Base-by-base conservation (phyloP, 495 filamentous ascomycete genomes). In the Trichocladium uniseriatum region DNA sequence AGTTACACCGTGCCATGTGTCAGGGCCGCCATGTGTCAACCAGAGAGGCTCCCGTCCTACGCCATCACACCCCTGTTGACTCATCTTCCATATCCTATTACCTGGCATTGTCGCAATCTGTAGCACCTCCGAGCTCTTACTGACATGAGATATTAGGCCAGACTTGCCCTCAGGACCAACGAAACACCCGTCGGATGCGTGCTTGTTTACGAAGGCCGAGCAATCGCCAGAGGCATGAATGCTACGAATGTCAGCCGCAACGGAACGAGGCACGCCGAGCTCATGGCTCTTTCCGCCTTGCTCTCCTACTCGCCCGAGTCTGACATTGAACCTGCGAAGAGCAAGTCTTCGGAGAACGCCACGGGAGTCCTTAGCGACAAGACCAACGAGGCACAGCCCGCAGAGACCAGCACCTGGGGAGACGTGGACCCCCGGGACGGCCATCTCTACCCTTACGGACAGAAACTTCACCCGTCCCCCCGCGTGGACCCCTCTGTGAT, bases 121-220 rank as follows among this genome's bases (percentile, higher is more conserved):
- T 8, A 27, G 2, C 9, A 32, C 2, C 5, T 5, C 31, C 11
- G 7, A 10, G 10, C 13, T 32, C 10, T 14, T 45, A 21, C 48
- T 44, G 22, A 51, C 41, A 14, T 5, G 21, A 13, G 22, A 20
- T 39, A 37, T 24, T 39, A 94, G 84, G 89, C 87, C 37, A 79
- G 86, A 54, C 75, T 82, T 45, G 92, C 92, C 14, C 79, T 97
- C n/a, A 56, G 67, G 21, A 82, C 72, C 35, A 83, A 89, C 52
- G 92, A 98, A 70, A 95, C 94, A 2, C 94, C 92, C 6, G 94
- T 98, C 14, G 94, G 92, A 43, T 97, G 94, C 70, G 88, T 97
- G 16, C 79, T 98, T 38, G 89, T 96, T 0, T 71, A 88, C 60
- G 59, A 82, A 31, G 77, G 75, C 47, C 66, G 79, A 39, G 76